phyloP scores from a whole-genome alignment of 768 basidiomycete genomes.

The Panus rudis region DNA sequence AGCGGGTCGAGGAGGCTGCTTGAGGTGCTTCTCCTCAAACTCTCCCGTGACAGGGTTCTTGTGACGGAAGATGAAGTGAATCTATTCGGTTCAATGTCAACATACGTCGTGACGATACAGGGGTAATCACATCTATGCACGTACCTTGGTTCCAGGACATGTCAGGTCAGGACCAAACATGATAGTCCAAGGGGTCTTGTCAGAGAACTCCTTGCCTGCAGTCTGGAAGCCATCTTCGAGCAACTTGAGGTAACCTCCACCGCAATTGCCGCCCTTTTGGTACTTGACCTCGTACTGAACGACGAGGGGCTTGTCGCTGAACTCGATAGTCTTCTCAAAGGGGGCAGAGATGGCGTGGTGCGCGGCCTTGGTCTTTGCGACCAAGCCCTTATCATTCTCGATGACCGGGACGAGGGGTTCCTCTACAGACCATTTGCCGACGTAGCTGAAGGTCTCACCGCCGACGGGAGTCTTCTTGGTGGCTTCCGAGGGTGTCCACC shows the following conservation, averaged over 20 bases:
- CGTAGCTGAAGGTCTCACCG: slow-evolving; percentile 94
- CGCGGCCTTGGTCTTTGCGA: slow-evolving; percentile 94
- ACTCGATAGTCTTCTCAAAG: slow-evolving; percentile 70
- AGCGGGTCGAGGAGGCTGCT: slow-evolving; percentile 63
- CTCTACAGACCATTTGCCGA: slow-evolving; percentile 96
- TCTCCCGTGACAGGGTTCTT: slow-evolving; percentile 89
- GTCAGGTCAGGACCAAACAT: slow-evolving; percentile 98
- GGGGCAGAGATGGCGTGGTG: slow-evolving; percentile 98
- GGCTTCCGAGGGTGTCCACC: slow-evolving; percentile 95
- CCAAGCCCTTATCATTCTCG: slow-evolving; percentile 84
- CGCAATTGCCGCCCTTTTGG: slow-evolving; percentile 98
- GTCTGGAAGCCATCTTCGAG: slow-evolving; percentile 92
- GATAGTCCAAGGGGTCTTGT: slow-evolving; percentile 90
- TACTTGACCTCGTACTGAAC: slow-evolving; percentile 99
- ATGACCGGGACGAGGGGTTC: slow-evolving; percentile 72
- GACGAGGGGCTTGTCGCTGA: slow-evolving; percentile 79
- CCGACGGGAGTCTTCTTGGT: slow-evolving; percentile 97
- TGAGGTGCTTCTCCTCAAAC: slow-evolving; percentile 95
- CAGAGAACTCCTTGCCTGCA: slow-evolving; percentile 87
- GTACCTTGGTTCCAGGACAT: slow-evolving; percentile 84
- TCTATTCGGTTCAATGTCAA: slow-evolving; percentile 32
- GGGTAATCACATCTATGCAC: slow-evolving; percentile 6
- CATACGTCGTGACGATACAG: no score
- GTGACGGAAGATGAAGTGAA: slow-evolving; percentile 99
- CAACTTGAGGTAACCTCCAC: slow-evolving; percentile 97